Evolutionary conservation across 164 flowering plant species (phyloP), one percentile per base, ranked within the genome.

Genomic region (Vitis rotundifolia): DNA sequence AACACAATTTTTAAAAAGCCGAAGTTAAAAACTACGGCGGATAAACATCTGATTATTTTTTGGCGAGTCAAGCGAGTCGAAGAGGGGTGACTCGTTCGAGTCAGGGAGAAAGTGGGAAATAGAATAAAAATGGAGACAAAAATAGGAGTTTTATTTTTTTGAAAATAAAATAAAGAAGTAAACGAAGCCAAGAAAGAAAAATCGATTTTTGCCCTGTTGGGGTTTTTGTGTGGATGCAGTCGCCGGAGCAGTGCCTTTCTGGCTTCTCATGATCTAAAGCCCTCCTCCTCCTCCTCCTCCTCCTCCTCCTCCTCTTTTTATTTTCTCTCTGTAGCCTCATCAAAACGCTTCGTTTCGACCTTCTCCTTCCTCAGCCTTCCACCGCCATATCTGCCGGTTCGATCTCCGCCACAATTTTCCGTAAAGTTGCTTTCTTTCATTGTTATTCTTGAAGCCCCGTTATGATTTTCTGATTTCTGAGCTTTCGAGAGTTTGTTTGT

Each of bases 151-250:
- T 37, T 37, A 37, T 37, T 37, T 37, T 3, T 37, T 37, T 37
- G 7, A 37, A 37, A 37, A 37, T 6, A 3, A 37, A 37, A 37
- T 37, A 37, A 29, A 37, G 7, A 37, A 37, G 44, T 37, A 37
- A 59, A 26, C 26, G 16, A 67, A 26, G 9, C 48, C 48, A 47
- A n/a, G 11, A 10, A 15, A 57, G 16, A 15, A 63, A 52, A 49
- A 47, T 61, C 61, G 19, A 14, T 11, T 54, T 48, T 54, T 28
- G 3, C 18, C 47, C 29, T 59, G 63, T 29, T 51, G 6, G 26
- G 61, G 59, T 61, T 16, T 71, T 74, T 64, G 60, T 78, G 81
- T 75, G 76, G 74, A 69, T 63, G 65, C 67, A 68, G 78, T 76
- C 79, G 61, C 28, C 73, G 61, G 29, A 72, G 74, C 62, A 1